Conservation (phyloP, 2,329 filamentous ascomycete genomes). For the Podosphaera aphanis region DNA sequence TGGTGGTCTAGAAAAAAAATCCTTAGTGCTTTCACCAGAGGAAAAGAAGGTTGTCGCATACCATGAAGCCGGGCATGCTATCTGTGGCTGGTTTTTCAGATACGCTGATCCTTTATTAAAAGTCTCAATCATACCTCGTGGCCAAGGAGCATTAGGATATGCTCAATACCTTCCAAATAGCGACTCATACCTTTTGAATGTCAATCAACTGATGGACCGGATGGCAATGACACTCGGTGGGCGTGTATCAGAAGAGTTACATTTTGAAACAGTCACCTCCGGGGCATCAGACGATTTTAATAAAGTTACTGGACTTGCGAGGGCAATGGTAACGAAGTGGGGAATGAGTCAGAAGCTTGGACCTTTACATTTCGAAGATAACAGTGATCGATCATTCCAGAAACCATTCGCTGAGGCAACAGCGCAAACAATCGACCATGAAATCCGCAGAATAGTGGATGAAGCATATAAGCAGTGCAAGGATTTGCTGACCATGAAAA, state of each 20-base stretch:
- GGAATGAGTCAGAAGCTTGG: slow-evolving; percentile 93
- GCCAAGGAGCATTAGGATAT: slow-evolving; percentile 80
- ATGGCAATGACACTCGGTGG: slow-evolving; percentile 99
- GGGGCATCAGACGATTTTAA: slow-evolving; percentile 95
- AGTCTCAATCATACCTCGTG: slow-evolving; percentile 93
- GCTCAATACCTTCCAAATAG: slow-evolving; percentile 85
- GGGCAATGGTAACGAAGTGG: slow-evolving; percentile 97
- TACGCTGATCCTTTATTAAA: slow-evolving; percentile 94
- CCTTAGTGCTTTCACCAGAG: slow-evolving; percentile 70
- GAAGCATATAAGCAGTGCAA: slow-evolving; percentile 82
- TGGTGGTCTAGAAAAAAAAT: slow-evolving; percentile 92
- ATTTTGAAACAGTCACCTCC: slow-evolving; percentile 89
- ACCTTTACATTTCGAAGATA: slow-evolving; percentile 72
- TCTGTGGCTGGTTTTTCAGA: slow-evolving; percentile 94
- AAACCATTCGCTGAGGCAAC: slow-evolving; percentile 95
- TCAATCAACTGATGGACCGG: slow-evolving; percentile 89
- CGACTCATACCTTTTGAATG: slow-evolving; percentile 89
- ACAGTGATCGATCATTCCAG: slow-evolving; percentile 49
- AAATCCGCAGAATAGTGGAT: slow-evolving; percentile 79
- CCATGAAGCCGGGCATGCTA: slow-evolving; percentile 92
- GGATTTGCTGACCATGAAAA: slow-evolving; percentile 62
- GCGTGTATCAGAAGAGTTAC: slow-evolving; percentile 81
- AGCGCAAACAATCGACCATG: slow-evolving; percentile 71
- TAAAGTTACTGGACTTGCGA: slow-evolving; percentile 91
- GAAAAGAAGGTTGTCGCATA: slow-evolving; percentile 95